Evolutionary conservation across 2,329 filamentous ascomycete genomes (phyloP), one percentile per base, ranked within the genome.

Genomic region (Apiospora aurea): DNA sequence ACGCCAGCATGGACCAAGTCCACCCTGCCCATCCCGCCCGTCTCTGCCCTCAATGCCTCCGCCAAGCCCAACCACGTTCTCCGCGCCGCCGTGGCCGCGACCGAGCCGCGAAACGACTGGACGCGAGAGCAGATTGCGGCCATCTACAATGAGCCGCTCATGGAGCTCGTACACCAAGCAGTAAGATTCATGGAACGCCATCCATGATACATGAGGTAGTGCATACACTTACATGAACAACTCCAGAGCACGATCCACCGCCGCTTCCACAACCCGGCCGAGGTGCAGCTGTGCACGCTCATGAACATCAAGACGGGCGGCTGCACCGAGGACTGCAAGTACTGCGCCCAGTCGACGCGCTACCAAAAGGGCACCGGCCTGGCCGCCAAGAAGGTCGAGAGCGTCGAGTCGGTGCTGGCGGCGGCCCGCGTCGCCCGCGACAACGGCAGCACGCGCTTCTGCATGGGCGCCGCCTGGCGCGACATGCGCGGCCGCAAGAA

Each of bases 281-380:
- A 94, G 41, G 94, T 97, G 74, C 95, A 97, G 83, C 92, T 97
- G 83, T 97, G 95, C 85, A 97, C 95, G 0, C 87, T 97, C 72
- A 97, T 97, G 93, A 97, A 97, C 86, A 97, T 97, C 86, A 97
- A 97, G 81, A 97, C 94, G 11, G 95, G 95, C 71, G 95, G 95
- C 67, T 97, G 95, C 83, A 94, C 90, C 77, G 95, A 97, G 82
- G 95, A 97, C 83, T 97, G 95, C 84, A 94, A 92, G 34, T 97
- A 97, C 89, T 97, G 94, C 82, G 93, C 94, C 2, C 94, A 97
- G 82, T 95, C 94, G 5, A 94, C 93, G 7, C 92, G 93, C 38
- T 92, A 97, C 87, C 83, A 88, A 72, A 86, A 94, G 49, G 93
- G 93, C 53, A 91, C 95, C 4, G 94, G 94, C 10, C 87, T 97